Conservation (phyloP, 345 rosid genomes). For the Combretum micranthum region DNA sequence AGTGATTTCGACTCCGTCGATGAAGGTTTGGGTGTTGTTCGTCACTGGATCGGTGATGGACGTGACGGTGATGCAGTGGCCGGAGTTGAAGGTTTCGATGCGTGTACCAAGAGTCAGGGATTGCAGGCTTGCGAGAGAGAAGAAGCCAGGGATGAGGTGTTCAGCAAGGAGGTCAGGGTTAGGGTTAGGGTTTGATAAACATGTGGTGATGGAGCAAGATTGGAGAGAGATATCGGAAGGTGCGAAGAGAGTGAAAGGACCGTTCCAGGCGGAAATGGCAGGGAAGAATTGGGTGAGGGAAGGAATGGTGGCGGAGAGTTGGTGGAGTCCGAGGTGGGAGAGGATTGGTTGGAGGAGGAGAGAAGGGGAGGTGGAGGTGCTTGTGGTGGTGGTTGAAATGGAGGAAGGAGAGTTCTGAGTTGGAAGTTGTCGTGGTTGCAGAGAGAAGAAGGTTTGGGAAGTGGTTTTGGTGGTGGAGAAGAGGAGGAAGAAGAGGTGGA, state of each 20-base stretch:
- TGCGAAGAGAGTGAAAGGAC: conserved; percentile 57
- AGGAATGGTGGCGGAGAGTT: conserved; percentile 42
- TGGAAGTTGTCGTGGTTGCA: conserved; percentile 8
- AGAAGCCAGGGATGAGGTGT: conserved; percentile 58
- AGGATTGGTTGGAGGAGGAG: conserved; percentile 38
- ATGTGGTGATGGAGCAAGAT: conserved; percentile 24
- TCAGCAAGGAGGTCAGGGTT: conserved; percentile 43
- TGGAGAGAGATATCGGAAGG: conserved; percentile 51
- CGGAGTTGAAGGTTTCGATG: conserved; percentile 52
- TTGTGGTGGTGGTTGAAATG: background rate
- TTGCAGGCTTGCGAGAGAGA: conserved; percentile 42
- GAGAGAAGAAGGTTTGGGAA: background rate
- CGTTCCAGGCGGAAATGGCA: conserved; percentile 28
- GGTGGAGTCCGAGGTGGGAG: conserved; percentile 58
- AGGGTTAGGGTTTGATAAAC: conserved; percentile 16
- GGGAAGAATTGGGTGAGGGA: conserved; percentile 28
- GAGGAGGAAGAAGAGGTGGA: too few relatives aligned
- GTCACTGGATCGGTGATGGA: conserved; percentile 7
- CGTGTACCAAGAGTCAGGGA: conserved; percentile 42
- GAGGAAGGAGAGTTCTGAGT: conserved; percentile 3
- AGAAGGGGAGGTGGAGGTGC: conserved; percentile 10
- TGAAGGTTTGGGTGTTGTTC: conserved; percentile 34
- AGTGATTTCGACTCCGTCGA: conserved; percentile 45
- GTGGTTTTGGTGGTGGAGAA: too few relatives aligned
- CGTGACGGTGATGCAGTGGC: conserved; percentile 54